phyloP scores from a whole-genome alignment of 148 eudicot genomes.

The Silene uniflora region DNA sequence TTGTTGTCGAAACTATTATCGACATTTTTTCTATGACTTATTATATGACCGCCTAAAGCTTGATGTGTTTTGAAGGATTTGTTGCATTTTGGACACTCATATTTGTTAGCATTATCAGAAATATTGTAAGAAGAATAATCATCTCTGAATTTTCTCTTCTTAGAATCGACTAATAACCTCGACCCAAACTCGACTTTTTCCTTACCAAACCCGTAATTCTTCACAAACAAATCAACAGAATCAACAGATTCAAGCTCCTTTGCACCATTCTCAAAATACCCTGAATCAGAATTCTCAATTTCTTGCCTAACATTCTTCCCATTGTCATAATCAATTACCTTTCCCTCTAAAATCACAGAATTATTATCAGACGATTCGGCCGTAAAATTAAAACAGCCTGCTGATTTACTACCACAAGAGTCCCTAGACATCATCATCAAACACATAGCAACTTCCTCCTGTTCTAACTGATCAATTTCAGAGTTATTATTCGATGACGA shows the following conservation, averaged over 20 bases:
- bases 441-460: slow-evolving; percentile 72
- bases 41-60: slow-evolving; percentile 61
- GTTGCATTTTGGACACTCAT: slow-evolving; percentile 48
- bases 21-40: slow-evolving; percentile 46
- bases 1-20: slow-evolving; percentile 22
- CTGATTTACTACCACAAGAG: slow-evolving; percentile 24
- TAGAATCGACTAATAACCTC: background rate
- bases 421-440: slow-evolving; percentile 92
- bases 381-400: slow-evolving; percentile 19
- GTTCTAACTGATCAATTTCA: slow-evolving; percentile 63
- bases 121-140: slow-evolving; percentile 19
- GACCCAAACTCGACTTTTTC: background rate
- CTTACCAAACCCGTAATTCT: slow-evolving; percentile 29
- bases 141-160: slow-evolving; percentile 25
- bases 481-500: slow-evolving; percentile 54
- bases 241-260: slow-evolving; percentile 68
- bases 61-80: slow-evolving; percentile 52
- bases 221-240: slow-evolving; percentile 55
- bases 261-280: slow-evolving; percentile 58
- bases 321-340: slow-evolving; percentile 15
- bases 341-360: slow-evolving; percentile 45
- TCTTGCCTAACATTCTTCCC: no score
- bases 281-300: slow-evolving; percentile 67
- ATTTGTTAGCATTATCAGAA: slow-evolving; percentile 31
- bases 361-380: slow-evolving; percentile 69